Evolutionary conservation across 2,329 filamentous ascomycete genomes (phyloP).

Genomic region (Thelonectria rubi): DNA sequence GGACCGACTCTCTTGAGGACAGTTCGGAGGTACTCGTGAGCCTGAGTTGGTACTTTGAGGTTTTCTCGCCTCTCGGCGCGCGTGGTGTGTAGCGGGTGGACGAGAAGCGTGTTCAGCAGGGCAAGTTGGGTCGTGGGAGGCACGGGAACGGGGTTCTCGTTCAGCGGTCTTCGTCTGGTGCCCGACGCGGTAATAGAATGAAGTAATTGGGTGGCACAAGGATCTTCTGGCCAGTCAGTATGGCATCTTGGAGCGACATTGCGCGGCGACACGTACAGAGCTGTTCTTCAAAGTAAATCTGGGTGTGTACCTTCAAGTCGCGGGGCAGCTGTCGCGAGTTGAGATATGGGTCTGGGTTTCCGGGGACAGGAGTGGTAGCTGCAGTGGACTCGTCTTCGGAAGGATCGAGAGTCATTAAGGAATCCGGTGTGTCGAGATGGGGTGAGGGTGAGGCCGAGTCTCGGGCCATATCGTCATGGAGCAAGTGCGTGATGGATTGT

Average conservation of each 20-base stretch:
- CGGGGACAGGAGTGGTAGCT: conserved; percentile 48
- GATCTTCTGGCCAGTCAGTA: conserved; percentile 38
- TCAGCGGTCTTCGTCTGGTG: conserved; percentile 37
- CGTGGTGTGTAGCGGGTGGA: conserved; percentile 83
- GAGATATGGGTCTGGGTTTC: conserved; percentile 56
- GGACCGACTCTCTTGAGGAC: conserved; percentile 73
- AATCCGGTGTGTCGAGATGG: conserved; percentile 44
- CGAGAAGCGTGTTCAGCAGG: conserved; percentile 80
- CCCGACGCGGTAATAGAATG: conserved; percentile 69
- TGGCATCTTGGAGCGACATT: not conserved
- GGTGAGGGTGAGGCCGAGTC: conserved; percentile 38
- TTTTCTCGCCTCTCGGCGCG: conserved; percentile 70
- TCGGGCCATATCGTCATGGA: conserved; percentile 34
- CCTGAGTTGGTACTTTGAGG: conserved; percentile 69
- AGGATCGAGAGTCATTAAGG: conserved; percentile 49
- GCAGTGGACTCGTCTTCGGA: conserved; percentile 46
- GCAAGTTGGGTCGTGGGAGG: conserved; percentile 79
- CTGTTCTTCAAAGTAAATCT: conserved; percentile 79
- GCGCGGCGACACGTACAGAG: conserved; percentile 61
- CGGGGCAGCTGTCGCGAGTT: conserved; percentile 65
- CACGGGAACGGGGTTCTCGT: conserved; percentile 61
- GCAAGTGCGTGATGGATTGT: conserved; percentile 25
- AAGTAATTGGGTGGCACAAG: conserved; percentile 68
- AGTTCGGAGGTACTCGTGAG: conserved; percentile 75
- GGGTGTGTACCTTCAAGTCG: conserved; percentile 71